Base-by-base conservation (phyloP, 2,329 filamentous ascomycete species). In the Clonostachys solani region DNA sequence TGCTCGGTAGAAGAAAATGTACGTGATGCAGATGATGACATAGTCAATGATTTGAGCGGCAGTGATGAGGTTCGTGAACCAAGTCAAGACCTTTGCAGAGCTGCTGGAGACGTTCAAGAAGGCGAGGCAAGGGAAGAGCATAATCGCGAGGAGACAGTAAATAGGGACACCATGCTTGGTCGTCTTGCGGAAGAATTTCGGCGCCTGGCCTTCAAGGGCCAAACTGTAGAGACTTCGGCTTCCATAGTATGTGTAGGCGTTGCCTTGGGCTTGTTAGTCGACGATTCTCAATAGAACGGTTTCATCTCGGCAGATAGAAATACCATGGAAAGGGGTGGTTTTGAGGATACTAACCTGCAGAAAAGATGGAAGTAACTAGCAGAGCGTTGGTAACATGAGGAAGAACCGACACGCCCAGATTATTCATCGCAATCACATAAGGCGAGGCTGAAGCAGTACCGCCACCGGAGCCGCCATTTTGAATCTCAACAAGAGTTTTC, bases 31-130 rank as follows among this genome's bases (percentile, higher is more conserved):
- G 58, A 74, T 74, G 59, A 78, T 71, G 50, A 85, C 73, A 62
- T 81, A 86, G 66, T 83, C 80, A 61, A 86, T 83, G 54, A 82
- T 72, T 44, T 75, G 73, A 23, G 74, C 77, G 6, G 75, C 79
- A 8, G 78, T 82, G 59, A 81, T 74, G 9, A 84, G 66, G 51
- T 72, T 76, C 52, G 75, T 68, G 44, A 84, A 66, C 75, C 75
- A 83, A 48, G 59, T 74, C 15, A 82, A 68, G 2, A 75, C 75
- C 47, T 70, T 60, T 9, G 72, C 65, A 1, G 76, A 77, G 41
- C 67, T 69, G 57, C 63, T 73, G 51, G 67, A 70, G 12, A 75
- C 67, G 46, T 77, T 71, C 38, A 81, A 66, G 61, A 81, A 77
- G 33, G 75, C 75, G 37, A 80, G 64, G 49, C 77, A 63, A 9